Conservation (phyloP, 192 early-diverging fungal genomes). For the Ambispora gerdemannii region DNA sequence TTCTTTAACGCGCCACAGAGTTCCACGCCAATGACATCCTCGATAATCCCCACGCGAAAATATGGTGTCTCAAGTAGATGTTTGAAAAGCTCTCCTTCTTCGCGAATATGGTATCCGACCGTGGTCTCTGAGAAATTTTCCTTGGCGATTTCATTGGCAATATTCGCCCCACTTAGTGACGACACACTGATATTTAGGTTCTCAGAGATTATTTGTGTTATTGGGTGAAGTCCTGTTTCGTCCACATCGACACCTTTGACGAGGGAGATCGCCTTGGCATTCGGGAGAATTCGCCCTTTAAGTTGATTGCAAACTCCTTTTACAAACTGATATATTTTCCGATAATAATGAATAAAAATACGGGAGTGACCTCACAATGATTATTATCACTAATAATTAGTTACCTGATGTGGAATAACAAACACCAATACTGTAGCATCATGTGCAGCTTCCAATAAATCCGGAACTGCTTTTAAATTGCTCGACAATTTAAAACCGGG, state of each 20-base stretch:
- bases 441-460: constrained; percentile 71
- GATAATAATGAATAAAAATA: constrained; percentile 15
- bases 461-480: constrained; percentile 83
- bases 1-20: constrained; percentile 98
- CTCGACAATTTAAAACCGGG: constrained; percentile 80
- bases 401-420: constrained; percentile 87
- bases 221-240: constrained; percentile 71
- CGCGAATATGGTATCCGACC: constrained; percentile 67
- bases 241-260: constrained; percentile 91
- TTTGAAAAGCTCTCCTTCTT: constrained; percentile 76
- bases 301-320: constrained; percentile 78
- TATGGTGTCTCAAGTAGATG: constrained; percentile 84
- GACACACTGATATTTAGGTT: constrained; percentile 69
- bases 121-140: constrained; percentile 97
- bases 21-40: constrained; percentile 91
- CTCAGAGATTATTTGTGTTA: constrained; percentile 58
- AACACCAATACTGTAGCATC: constrained; percentile 91
- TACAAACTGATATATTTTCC: constrained; percentile 63
- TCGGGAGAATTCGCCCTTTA: constrained; percentile 63
- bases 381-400: constrained; percentile 4
- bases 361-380: neutral
- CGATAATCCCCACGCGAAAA: constrained; percentile 81
- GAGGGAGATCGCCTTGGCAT: constrained; percentile 88
- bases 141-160: constrained; percentile 91
- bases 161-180: constrained; percentile 94